These are phyloP conservation scores for Epichloe brachyelytri DNA, from an alignment of 2,329 filamentous ascomycete species.

Conservation along the genomic window DNA sequence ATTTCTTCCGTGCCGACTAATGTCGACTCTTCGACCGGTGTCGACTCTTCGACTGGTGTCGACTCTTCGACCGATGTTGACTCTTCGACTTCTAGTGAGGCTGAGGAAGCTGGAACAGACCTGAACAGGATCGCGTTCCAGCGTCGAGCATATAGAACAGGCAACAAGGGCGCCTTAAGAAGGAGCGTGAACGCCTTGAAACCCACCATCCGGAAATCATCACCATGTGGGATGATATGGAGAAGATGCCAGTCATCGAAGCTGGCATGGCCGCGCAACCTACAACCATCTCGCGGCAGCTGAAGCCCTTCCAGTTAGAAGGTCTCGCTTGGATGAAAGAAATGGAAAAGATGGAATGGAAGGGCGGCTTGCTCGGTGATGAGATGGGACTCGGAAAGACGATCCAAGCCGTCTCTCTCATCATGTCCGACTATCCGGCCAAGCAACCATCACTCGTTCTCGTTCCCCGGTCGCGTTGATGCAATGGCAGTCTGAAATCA, in stretches of 20 bases:
- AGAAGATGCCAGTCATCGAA: slow-evolving; percentile 53
- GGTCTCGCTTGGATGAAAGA: slow-evolving; percentile 88
- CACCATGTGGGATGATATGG: slow-evolving; percentile 75
- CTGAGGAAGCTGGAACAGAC: slow-evolving; percentile 5
- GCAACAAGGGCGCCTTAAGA: slow-evolving; percentile 17
- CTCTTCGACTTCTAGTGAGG: slow-evolving; percentile 12
- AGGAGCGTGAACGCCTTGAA: slow-evolving; percentile 56
- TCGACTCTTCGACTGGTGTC: slow-evolving; percentile 6
- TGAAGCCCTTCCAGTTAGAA: slow-evolving; percentile 91
- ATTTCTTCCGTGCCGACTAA: slow-evolving; percentile 5
- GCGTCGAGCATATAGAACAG: slow-evolving; percentile 23
- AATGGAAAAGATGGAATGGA: slow-evolving; percentile 78
- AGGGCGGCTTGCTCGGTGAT: slow-evolving; percentile 82
- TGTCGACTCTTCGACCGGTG: slow-evolving; percentile 5
- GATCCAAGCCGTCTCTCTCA: slow-evolving; percentile 91
- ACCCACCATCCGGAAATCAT: slow-evolving; percentile 62
- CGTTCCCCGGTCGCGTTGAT: slow-evolving; percentile 89
- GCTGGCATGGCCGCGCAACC: slow-evolving; percentile 39
- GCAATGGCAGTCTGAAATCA: slow-evolving; percentile 83
- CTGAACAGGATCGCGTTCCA: slow-evolving; percentile 11
- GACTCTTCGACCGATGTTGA: slow-evolving; percentile 6
- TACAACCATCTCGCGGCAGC: slow-evolving; percentile 59
- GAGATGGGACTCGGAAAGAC: slow-evolving; percentile 99
- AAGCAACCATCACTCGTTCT: slow-evolving; percentile 74
- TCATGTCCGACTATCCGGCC: slow-evolving; percentile 93